These are phyloP conservation scores for Aureobasidium sp. DNA, from an alignment of 2,329 filamentous ascomycete species.

Conservation along the genomic window DNA sequence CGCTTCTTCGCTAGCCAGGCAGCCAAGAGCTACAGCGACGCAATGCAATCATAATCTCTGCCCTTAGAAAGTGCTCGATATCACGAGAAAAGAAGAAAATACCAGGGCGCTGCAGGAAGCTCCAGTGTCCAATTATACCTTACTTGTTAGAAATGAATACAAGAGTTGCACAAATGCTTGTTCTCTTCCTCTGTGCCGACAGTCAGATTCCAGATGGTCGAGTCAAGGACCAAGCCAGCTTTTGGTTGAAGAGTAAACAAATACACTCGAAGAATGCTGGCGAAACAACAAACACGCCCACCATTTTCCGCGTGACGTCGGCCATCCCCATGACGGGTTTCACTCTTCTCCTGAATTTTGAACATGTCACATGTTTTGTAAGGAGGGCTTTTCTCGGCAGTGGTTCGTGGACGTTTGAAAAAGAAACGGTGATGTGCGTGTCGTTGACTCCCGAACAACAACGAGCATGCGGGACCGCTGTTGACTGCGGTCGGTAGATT, in stretches of 20 bases:
- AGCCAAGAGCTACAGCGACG: slow-evolving; percentile 43
- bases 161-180: slow-evolving; percentile 7
- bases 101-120: neutral
- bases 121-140: slow-evolving; percentile 7
- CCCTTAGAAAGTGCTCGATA: neutral
- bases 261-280: neutral
- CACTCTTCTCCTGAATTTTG: neutral
- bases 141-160: slow-evolving; percentile 12
- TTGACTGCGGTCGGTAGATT: neutral
- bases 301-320: neutral
- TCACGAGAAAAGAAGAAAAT: neutral
- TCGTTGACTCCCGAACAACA: neutral
- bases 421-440: neutral
- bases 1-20: slow-evolving; percentile 95
- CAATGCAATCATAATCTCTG: slow-evolving; percentile 26
- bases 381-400: neutral
- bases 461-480: neutral
- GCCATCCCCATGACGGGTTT: neutral
- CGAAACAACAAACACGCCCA: neutral
- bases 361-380: neutral
- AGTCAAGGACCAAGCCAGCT: neutral
- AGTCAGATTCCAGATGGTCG: neutral
- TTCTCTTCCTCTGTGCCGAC: neutral
- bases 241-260: neutral
- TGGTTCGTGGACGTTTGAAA: neutral